Conservation (phyloP, 2,329 filamentous ascomycete genomes). For the Daldinia eschscholtzii region DNA sequence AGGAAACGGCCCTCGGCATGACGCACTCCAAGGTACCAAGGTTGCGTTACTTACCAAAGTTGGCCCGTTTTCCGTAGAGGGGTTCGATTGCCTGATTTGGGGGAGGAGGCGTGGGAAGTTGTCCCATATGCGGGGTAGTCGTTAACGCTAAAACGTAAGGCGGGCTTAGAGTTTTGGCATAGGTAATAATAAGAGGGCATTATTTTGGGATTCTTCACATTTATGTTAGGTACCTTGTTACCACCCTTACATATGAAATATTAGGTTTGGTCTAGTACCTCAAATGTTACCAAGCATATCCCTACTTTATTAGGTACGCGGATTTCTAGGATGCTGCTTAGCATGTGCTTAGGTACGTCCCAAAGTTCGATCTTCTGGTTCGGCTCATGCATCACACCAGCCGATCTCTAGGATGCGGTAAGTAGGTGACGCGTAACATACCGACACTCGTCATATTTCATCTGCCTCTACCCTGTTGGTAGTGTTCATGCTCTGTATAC, state of each 20-base stretch:
- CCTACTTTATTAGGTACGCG: too few species aligned
- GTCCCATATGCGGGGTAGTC: conserved; percentile 1
- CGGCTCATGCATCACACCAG: neutral
- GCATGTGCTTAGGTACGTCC: neutral
- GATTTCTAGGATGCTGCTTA: neutral
- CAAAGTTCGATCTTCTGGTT: neutral
- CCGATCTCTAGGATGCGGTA: neutral
- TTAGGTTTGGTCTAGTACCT: neutral
- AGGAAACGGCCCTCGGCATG: conserved; percentile 25
- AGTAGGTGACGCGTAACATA: conserved; percentile 9
- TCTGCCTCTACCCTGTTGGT: neutral
- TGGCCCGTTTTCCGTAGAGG: neutral
- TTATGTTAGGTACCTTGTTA: too few species aligned
- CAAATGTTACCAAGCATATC: neutral
- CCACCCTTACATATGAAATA: too few species aligned
- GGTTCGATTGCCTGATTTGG: conserved; percentile 4
- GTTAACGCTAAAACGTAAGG: neutral
- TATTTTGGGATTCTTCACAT: too few species aligned
- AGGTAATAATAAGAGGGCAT: too few species aligned
- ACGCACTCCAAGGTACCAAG: conserved; percentile 17
- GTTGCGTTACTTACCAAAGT: neutral
- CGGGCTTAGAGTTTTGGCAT: neutral
- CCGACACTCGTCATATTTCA: neutral
- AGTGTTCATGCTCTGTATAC: too few species aligned
- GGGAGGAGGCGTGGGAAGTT: neutral